phyloP scores from a whole-genome alignment of 2,329 filamentous ascomycete species.

The Penicillium olsonii region DNA sequence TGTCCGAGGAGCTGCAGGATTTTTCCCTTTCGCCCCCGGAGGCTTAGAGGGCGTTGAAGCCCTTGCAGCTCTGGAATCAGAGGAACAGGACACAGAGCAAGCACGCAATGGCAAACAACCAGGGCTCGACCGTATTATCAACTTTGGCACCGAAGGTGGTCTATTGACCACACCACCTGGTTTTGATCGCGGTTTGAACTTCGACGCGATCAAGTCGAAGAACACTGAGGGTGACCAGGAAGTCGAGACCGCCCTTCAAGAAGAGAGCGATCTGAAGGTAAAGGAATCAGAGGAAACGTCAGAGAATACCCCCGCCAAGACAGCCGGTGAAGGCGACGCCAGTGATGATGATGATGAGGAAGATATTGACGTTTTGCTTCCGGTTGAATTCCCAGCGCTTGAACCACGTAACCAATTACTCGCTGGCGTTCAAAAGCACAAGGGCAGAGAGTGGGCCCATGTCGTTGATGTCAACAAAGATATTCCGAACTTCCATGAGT shows the following conservation, averaged over 20 bases:
- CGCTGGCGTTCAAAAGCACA: conserved; percentile 69
- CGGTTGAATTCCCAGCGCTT: conserved; percentile 88
- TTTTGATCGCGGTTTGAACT: conserved; percentile 74
- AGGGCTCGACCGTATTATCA: conserved; percentile 80
- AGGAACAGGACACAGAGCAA: conserved; percentile 58
- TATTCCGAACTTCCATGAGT: conserved; percentile 88
- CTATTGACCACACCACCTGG: conserved; percentile 82
- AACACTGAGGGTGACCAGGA: conserved; percentile 66
- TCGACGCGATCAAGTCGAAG: conserved; percentile 61
- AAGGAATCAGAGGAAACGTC: conserved; percentile 53
- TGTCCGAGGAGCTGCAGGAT: conserved; percentile 87
- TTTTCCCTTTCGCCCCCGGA: conserved; percentile 90
- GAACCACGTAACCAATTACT: conserved; percentile 79
- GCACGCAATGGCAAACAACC: conserved; percentile 40
- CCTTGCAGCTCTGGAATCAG: conserved; percentile 79
- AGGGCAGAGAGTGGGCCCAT: conserved; percentile 90
- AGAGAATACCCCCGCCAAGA: conserved; percentile 29
- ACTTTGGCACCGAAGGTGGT: conserved; percentile 73
- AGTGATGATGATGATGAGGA: conserved; percentile 44
- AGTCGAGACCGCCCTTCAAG: conserved; percentile 62
- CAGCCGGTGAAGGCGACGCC: conserved; percentile 28
- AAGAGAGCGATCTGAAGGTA: conserved; percentile 45
- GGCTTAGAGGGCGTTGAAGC: conserved; percentile 85
- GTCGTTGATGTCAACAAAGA: conserved; percentile 95
- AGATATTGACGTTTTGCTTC: conserved; percentile 81